Base-by-base conservation (phyloP, 2,329 filamentous ascomycete species). In the Phoma sp. region DNA sequence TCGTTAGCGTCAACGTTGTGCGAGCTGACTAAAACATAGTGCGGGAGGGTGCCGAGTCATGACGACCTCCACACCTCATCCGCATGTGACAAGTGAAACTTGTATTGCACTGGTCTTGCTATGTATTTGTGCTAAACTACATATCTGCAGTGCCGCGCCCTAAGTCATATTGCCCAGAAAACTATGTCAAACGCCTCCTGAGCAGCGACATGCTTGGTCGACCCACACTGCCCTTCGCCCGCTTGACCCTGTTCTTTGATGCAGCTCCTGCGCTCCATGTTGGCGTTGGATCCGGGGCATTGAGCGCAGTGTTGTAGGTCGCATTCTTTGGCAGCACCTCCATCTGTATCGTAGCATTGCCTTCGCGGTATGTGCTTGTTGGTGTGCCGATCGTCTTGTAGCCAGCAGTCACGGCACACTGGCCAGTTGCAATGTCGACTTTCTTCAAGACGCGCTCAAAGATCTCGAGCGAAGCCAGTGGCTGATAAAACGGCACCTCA, bases 401-500 rank as follows among this genome's bases (percentile, higher is more conserved):
- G 0, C 55, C 55, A 1, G 44, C 55, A 5, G 56, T 52, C 0
- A 68, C 57, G 33, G 64, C 62, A 27, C 61, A 47, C 38, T 65
- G 62, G 8, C 83, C 83, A 2, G 80, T 82, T 22, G 79, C 79
- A 49, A 86, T 74, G 49, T 85, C 81, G 18, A 73, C 66, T n/a
- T 79, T 75, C 9, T 65, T 60, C 51, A 84, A 69, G 9, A 77
- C 78, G 10, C 82, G 76, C 67, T 79, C 72, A 58, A 84, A 82
- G 55, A 83, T 73, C 56, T 78, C 77, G 10, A 83, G 69, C 7
- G 81, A 69, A 10, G 75, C 78, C 29, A 80, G 70, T 3, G 78
- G 83, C 63, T 84, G 82, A 66, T 84, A 84, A 65, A 83, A 83
- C 0, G 82, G 82, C 1, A 81, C 79, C 63, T 80, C 77, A 48